A percentile compares a stretch with the other conserved stretches of the same genome.
Conservation (phyloP, 331 rosid genomes). For the Cydonia oblonga region DNA sequence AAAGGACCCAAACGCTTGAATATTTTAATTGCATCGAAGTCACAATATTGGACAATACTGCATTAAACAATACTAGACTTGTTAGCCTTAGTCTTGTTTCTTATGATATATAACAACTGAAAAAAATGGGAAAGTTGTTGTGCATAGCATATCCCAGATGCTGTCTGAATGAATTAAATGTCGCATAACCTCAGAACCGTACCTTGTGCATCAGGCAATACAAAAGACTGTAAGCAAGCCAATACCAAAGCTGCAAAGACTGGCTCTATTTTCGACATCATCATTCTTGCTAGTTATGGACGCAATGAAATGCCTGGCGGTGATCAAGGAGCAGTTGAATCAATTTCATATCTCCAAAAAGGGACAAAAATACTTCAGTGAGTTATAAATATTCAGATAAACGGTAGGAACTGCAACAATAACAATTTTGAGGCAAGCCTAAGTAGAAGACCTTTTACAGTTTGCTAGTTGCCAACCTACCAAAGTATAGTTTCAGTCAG, state of each 20-base stretch:
- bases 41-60: background rate
- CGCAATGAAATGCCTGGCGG: conserved; percentile 7
- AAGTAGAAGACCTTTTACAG: background rate
- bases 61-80: background rate
- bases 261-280: conserved; percentile 38
- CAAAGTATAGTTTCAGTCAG: background rate
- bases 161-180: background rate
- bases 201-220: conserved; percentile 62
- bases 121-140: background rate
- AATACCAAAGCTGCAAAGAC: conserved; percentile 27
- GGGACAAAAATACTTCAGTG: background rate
- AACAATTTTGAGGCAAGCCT: background rate
- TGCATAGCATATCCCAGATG: background rate
- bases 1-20: background rate
- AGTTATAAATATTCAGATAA: background rate
- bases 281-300: conserved; percentile 15
- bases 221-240: conserved; percentile 32
- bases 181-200: background rate
- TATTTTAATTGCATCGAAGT: background rate
- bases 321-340: conserved; percentile 11
- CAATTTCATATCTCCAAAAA: conserved; percentile 20
- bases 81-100: background rate
- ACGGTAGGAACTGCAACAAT: background rate
- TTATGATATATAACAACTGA: background rate
- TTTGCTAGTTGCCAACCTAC: background rate